Conservation (phyloP, 306 rosid genomes). For the Macrotyloma uniflorum region DNA sequence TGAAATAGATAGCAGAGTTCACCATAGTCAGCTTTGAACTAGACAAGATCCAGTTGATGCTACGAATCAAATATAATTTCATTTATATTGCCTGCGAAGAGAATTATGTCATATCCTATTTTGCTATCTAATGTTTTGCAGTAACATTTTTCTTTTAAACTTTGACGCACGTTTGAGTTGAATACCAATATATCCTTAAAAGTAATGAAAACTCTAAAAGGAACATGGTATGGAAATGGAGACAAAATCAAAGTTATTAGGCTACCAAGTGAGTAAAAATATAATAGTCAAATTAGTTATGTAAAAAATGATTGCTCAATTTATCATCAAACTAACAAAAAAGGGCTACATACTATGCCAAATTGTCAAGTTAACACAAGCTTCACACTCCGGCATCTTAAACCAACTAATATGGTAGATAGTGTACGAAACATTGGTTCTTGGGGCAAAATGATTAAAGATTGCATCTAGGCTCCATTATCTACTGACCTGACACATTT, state of each 20-base stretch:
- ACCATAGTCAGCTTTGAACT: not conserved
- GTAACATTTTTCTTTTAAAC: not conserved
- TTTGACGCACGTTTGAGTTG: not conserved
- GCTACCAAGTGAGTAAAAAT: no score
- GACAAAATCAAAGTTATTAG: not conserved
- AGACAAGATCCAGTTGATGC: not conserved
- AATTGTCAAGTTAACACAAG: not conserved
- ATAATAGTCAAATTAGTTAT: not conserved
- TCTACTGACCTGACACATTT: not conserved
- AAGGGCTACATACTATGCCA: no score
- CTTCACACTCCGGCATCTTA: not conserved
- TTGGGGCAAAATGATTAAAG: not conserved
- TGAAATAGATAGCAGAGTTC: not conserved
- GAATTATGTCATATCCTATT: not conserved
- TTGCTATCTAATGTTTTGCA: not conserved
- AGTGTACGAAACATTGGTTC: not conserved
- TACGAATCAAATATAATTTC: not conserved
- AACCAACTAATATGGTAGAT: not conserved
- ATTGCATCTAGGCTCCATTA: not conserved
- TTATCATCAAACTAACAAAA: not conserved
- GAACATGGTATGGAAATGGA: not conserved
- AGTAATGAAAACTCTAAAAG: not conserved
- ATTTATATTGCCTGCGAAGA: not conserved
- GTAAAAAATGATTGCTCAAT: not conserved
- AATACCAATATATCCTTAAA: not conserved